A percentile compares a stretch with the other conserved stretches of the same genome.
Conservation (phyloP, 2,329 filamentous ascomycete genomes). For the Dothistroma septosporum region DNA sequence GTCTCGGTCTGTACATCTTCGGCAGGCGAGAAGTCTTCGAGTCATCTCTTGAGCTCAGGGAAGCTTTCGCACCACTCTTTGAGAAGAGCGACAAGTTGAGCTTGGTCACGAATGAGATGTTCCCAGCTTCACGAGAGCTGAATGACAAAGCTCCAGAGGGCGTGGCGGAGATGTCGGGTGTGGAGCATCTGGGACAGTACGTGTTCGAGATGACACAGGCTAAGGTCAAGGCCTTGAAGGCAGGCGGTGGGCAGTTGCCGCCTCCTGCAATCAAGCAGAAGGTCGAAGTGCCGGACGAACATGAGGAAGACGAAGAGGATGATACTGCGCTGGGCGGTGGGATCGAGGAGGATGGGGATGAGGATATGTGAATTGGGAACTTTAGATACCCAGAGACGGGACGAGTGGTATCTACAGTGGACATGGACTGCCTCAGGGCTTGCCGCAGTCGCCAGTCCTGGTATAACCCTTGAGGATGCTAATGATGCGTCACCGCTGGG, state of each 20-base stretch:
- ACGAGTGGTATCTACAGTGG: background rate
- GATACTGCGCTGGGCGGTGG: slow-evolving; percentile 32
- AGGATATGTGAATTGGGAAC: slow-evolving; percentile 1
- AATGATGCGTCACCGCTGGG: no score
- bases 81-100: slow-evolving; percentile 64
- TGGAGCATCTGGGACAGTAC: slow-evolving; percentile 94
- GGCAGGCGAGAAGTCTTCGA: slow-evolving; percentile 87
- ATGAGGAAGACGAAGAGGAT: slow-evolving; percentile 30
- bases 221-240: slow-evolving; percentile 57
- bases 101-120: slow-evolving; percentile 82
- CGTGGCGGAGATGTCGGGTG: slow-evolving; percentile 72
- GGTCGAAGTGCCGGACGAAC: slow-evolving; percentile 9
- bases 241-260: slow-evolving; percentile 31
- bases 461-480: no score
- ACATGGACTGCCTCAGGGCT: background rate
- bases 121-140: slow-evolving; percentile 58
- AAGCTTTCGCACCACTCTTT: slow-evolving; percentile 77
- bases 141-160: slow-evolving; percentile 38
- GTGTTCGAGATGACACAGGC: slow-evolving; percentile 92
- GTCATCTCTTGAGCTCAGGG: slow-evolving; percentile 77
- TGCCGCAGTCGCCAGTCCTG: background rate
- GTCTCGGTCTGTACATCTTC: slow-evolving; percentile 86
- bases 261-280: slow-evolving; percentile 16
- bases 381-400: background rate
- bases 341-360: slow-evolving; percentile 17